Evolutionary conservation across 257 asterid species (phyloP), one percentile per base, ranked within the genome.

Genomic region (Hygrophila difformis): DNA sequence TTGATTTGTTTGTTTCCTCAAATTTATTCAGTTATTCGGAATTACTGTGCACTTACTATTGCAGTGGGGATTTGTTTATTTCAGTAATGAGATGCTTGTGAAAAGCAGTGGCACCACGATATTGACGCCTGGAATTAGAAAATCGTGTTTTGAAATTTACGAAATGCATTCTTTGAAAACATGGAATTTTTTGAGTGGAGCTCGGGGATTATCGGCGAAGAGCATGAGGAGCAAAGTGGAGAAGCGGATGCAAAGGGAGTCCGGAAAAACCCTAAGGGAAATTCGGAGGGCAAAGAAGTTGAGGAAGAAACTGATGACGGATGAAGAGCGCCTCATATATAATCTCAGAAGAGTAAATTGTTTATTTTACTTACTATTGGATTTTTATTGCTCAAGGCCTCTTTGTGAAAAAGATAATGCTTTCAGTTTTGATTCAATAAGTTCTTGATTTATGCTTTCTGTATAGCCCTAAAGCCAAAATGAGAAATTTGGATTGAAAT

Each of bases 151-250:
- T 46, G 33, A 41, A 45, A 18, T 47, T 44, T 37, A 18, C 23
- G 68, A 47, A 17, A 13, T 59, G 53, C 16, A 29, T 42, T 57
- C 57, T 5, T 57, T 23, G 17, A 65, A 61, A 54, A 24, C 40
- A 49, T 59, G 73, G 80, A 69, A 70, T 53, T 37, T 39, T 31
- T 48, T 66, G 37, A 66, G 51, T 28, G 88, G 96, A 43, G 74
- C 60, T 48, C 78, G 96, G 61, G 62, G 64, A 47, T 75, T 79
- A 56, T 82, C 96, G 44, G 76, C 77, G 24, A 81, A 72, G 70
- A 86, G 96, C 51, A 86, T 91, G 99, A 71, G 99, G 68, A 86
- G 97, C 74, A 91, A 70, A 67, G 99, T 91, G 64, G 99, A 87
- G 82, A 60, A 36, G n/a, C 69, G 88, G 49, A 75, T 78, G 82